These are phyloP conservation scores for Fraxinus excelsior DNA, from an alignment of 257 asterid species.

Conservation along the genomic window DNA sequence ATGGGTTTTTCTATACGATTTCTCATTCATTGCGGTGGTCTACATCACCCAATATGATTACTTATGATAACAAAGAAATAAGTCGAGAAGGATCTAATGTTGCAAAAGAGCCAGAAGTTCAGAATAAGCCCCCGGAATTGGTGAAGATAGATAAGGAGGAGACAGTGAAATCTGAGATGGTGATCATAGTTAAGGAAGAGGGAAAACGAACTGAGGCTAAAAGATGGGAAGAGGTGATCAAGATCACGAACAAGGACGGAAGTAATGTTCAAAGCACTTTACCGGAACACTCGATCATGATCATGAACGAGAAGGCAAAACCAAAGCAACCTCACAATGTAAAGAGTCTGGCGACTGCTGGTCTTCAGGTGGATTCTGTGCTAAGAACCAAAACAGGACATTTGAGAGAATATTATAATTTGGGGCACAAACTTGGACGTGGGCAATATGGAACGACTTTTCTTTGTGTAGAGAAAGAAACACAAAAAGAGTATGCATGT, in stretches of 20 bases:
- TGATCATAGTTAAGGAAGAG: constrained; percentile 32
- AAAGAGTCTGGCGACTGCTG: constrained; percentile 15
- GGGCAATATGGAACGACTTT: constrained; percentile 16
- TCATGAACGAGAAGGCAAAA: constrained; percentile 1
- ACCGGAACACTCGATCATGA: background rate
- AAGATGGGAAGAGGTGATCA: constrained; percentile 35
- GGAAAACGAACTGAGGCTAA: constrained; percentile 10
- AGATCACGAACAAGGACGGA: background rate
- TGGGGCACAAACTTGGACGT: constrained; percentile 11
- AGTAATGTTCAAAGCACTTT: background rate
- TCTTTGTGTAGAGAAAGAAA: background rate
- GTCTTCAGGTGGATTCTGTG: constrained; percentile 16
- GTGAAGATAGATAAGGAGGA: constrained; percentile 32
- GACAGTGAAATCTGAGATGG: constrained; percentile 1
- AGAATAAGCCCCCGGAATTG: constrained; percentile 41
- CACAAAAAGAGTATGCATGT: background rate
- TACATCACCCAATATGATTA: constrained; percentile 8
- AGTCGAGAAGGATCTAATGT: background rate
- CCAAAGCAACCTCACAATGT: constrained; percentile 6
- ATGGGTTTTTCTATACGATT: constrained; percentile 26
- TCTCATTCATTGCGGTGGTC: constrained; percentile 26
- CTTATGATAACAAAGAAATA: constrained; percentile 13
- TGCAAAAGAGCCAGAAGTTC: constrained; percentile 30
- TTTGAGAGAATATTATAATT: constrained; percentile 8
- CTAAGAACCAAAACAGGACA: constrained; percentile 15